Evolutionary conservation across 768 basidiomycete genomes (phyloP).

Genomic region (Trametes sanguinea): DNA sequence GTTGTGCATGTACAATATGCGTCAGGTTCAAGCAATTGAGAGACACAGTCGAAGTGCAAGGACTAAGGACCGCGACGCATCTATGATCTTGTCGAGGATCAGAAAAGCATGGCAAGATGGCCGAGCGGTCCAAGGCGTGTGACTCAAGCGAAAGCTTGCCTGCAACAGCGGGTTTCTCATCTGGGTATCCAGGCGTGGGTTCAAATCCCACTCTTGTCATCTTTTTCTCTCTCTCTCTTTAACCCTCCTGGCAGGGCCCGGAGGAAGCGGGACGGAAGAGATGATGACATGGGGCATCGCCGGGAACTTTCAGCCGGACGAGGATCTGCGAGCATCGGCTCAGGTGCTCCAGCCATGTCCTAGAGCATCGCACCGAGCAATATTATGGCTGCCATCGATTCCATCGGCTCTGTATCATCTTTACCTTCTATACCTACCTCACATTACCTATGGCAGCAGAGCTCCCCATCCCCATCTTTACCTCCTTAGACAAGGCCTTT

Average conservation of each 20-base stretch:
- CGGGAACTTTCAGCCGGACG: too few species aligned
- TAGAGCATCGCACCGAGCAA: background rate
- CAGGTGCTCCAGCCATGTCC: too few species aligned
- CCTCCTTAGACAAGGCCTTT: slow-evolving; percentile 57
- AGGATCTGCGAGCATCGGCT: too few species aligned
- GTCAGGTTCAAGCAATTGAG: too few species aligned
- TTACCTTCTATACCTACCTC: background rate
- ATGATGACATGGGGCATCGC: too few species aligned
- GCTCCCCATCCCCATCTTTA: slow-evolving; percentile 62
- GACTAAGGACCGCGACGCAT: too few species aligned
- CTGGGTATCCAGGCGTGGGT: slow-evolving; percentile 35
- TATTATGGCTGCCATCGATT: background rate
- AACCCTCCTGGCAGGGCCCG: too few species aligned
- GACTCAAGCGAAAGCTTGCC: slow-evolving; percentile 52
- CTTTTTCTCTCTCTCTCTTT: slow-evolving; percentile 5
- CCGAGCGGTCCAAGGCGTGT: slow-evolving; percentile 67
- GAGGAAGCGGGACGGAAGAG: background rate
- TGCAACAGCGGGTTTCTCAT: slow-evolving; percentile 32
- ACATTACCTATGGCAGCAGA: slow-evolving; percentile 49
- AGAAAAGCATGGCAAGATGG: slow-evolving; percentile 47
- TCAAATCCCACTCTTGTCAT: slow-evolving; percentile 35
- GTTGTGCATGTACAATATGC: too few species aligned
- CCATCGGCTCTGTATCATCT: background rate
- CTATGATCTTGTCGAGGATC: too few species aligned
- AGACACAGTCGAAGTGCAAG: too few species aligned